Evolutionary conservation across 1,139 yeast species (phyloP).

Genomic region (Scheffersomyces stambukii): DNA sequence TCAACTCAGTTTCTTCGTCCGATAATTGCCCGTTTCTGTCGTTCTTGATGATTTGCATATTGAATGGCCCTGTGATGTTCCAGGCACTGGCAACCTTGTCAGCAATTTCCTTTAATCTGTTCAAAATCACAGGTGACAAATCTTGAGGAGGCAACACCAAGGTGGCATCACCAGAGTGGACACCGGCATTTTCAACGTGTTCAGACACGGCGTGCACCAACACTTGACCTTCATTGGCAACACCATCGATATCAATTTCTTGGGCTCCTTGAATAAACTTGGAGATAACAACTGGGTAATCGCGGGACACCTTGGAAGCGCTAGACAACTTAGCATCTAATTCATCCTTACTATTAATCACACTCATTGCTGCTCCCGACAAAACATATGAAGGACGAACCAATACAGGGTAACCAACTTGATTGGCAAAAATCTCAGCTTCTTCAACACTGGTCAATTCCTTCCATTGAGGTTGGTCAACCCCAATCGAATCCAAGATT

Average conservation of each 20-base stretch:
- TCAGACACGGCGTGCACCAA: constrained; percentile 98
- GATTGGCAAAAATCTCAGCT: constrained; percentile 89
- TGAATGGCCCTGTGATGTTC: constrained; percentile 97
- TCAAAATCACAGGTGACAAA: constrained; percentile 58
- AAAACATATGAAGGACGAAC: constrained; percentile 97
- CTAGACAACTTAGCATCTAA: constrained; percentile 83
- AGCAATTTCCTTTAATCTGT: constrained; percentile 71
- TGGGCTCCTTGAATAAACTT: constrained; percentile 96
- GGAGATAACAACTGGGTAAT: constrained; percentile 96
- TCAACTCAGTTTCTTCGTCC: constrained; percentile 56
- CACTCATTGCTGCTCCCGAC: constrained; percentile 99
- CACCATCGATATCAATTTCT: constrained; percentile 99
- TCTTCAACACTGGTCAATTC: constrained; percentile 92
- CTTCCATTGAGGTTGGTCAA: constrained; percentile 99
- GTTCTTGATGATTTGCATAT: constrained; percentile 76
- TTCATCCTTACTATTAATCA: constrained; percentile 87
- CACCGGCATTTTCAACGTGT: constrained; percentile 99
- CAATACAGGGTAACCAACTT: constrained; percentile 89
- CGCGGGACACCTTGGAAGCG: constrained; percentile 97
- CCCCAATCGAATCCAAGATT: constrained; percentile 94
- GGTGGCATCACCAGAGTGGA: constrained; percentile 99
- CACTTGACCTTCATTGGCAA: constrained; percentile 90
- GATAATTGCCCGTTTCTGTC: constrained; percentile 34
- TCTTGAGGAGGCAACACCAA: constrained; percentile 97
- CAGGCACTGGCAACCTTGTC: constrained; percentile 95